Evolutionary conservation across 345 rosid genomes (phyloP).

Genomic region (Linum usitatissimum): DNA sequence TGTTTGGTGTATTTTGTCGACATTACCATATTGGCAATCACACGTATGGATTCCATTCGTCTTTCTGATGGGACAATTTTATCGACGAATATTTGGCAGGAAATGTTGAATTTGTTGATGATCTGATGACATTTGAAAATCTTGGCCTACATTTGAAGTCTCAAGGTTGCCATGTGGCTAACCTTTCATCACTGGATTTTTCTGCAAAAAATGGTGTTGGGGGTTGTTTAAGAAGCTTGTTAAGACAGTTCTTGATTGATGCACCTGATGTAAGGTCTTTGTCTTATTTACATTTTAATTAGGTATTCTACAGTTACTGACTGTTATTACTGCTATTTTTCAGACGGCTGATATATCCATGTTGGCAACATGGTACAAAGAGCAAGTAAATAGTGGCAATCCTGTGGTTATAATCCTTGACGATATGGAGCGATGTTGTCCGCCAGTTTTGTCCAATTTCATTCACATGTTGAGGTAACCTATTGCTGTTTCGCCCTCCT

Average conservation of each 20-base stretch:
- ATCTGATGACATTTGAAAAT: conserved; percentile 68
- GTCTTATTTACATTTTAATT: background rate
- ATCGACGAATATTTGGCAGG: conserved; percentile 33
- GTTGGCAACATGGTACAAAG: conserved; percentile 79
- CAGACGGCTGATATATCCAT: conserved; percentile 70
- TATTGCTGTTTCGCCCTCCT: background rate
- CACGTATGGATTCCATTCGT: background rate
- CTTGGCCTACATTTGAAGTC: conserved; percentile 58
- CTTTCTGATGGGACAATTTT: background rate
- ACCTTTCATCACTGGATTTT: conserved; percentile 79
- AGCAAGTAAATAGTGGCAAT: conserved; percentile 28
- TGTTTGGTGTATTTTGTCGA: background rate
- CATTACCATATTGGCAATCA: background rate
- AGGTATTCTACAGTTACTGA: conserved; percentile 9
- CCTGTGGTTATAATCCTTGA: conserved; percentile 63
- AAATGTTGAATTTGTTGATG: conserved; percentile 93
- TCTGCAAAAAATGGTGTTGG: conserved; percentile 59
- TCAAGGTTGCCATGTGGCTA: conserved; percentile 75
- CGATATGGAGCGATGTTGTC: conserved; percentile 76
- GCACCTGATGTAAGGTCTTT: conserved; percentile 57
- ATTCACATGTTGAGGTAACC: conserved; percentile 65
- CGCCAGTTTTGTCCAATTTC: conserved; percentile 64
- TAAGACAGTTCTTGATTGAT: conserved; percentile 58
- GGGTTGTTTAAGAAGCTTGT: conserved; percentile 67
- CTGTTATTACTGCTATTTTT: conserved; percentile 19